phyloP scores from a whole-genome alignment of 176 grass and related monocot species.

The Ananas comosus region DNA sequence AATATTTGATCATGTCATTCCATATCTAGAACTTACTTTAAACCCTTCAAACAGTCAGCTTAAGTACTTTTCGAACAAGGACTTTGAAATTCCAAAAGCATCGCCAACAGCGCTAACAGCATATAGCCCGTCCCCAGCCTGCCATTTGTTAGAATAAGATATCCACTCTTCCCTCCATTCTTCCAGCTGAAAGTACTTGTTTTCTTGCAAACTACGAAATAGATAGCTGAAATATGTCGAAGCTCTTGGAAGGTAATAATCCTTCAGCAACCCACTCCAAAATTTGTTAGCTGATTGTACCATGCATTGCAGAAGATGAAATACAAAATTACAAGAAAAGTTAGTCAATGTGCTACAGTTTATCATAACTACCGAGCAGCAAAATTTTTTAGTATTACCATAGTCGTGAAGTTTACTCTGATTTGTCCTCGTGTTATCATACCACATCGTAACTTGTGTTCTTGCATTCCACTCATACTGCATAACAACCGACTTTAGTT shows the following conservation, averaged over 20 bases:
- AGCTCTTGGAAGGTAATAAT: slow-evolving; percentile 84
- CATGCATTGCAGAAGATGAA: not conserved
- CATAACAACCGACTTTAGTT: slow-evolving; percentile 3
- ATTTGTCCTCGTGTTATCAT: slow-evolving; percentile 65
- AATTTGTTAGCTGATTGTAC: slow-evolving; percentile 67
- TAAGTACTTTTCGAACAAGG: slow-evolving; percentile 63
- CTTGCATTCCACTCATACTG: slow-evolving; percentile 97
- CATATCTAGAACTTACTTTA: not conserved
- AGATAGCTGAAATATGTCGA: slow-evolving; percentile 72
- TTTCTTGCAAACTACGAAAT: slow-evolving; percentile 50
- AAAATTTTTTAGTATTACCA: slow-evolving; percentile 31
- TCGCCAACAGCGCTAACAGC: slow-evolving; percentile 46
- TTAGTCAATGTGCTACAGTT: not conserved
- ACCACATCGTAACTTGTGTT: slow-evolving; percentile 99
- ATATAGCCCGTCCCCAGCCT: slow-evolving; percentile 45
- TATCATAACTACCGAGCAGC: slow-evolving; percentile 4
- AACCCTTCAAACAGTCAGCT: slow-evolving; percentile 24
- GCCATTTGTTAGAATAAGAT: slow-evolving; percentile 76
- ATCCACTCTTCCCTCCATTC: slow-evolving; percentile 84
- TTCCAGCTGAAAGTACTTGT: slow-evolving; percentile 52
- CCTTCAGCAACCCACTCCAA: slow-evolving; percentile 83
- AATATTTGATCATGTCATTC: slow-evolving; percentile 2
- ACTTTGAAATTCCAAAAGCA: slow-evolving; percentile 55
- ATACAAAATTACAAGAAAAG: slow-evolving; percentile 2
- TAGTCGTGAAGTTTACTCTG: slow-evolving; percentile 95